Percentiles rank a stretch among this genome's conserved stretches.
Conservation (phyloP, 164 flowering plant genomes). For the Amborella trichopoda region DNA sequence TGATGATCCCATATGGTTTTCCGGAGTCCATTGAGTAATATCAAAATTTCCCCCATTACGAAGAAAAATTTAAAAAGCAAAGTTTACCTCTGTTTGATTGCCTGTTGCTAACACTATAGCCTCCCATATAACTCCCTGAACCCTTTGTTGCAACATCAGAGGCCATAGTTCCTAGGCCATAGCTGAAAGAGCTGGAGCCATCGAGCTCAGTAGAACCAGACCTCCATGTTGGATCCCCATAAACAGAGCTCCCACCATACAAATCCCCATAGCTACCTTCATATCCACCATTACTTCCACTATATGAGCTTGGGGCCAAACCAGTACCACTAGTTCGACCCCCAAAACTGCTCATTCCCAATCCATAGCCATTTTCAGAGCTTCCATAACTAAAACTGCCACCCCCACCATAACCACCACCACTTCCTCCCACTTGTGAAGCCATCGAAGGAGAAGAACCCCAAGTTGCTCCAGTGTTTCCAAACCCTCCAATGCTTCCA, state of each 20-base stretch:
- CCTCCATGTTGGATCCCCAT: slow-evolving; percentile 61
- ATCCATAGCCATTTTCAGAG: slow-evolving; percentile 27
- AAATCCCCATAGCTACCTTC: slow-evolving; percentile 34
- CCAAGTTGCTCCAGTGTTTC: slow-evolving; percentile 47
- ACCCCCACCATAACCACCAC: slow-evolving; percentile 15
- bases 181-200: slow-evolving; percentile 43
- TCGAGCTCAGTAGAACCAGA: slow-evolving; percentile 50
- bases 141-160: slow-evolving; percentile 40
- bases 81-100: slow-evolving; percentile 63
- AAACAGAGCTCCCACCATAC: slow-evolving; percentile 31
- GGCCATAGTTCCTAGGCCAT: slow-evolving; percentile 42
- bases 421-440: slow-evolving; percentile 27
- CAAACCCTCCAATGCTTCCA: slow-evolving; percentile 37
- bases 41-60: not conserved
- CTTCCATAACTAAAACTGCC: slow-evolving; percentile 21
- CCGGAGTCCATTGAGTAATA: not conserved
- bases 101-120: slow-evolving; percentile 54
- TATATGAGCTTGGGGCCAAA: slow-evolving; percentile 20
- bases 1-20: not conserved
- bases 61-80: not conserved
- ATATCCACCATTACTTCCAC: slow-evolving; percentile 37
- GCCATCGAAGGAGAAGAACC: slow-evolving; percentile 28
- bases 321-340: slow-evolving; percentile 31
- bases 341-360: slow-evolving; percentile 38
- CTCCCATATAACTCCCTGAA: slow-evolving; percentile 39